Evolutionary conservation across 768 basidiomycete species (phyloP), one percentile per base, ranked within the genome.

Genomic region (Panus rudis): DNA sequence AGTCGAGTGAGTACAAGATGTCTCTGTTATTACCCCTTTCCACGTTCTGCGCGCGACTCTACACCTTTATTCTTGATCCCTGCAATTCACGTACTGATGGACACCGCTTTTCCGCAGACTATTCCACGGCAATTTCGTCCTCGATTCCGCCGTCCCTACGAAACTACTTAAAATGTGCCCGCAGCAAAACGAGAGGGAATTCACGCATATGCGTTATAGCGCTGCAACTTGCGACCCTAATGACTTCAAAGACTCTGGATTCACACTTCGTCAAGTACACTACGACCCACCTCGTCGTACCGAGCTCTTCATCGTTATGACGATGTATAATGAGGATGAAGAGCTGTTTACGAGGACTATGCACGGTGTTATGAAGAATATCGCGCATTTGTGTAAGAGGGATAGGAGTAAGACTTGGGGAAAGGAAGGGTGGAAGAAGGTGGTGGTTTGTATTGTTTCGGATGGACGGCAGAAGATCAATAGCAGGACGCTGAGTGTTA

Each of bases 341-440:
- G 78, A 83, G 54, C 71, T 98, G 5, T 97, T 97, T 64, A 83
- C 82, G 54, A 66, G 92, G 31, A 90, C 93, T 0, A 92, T 97
- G 88, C 87, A 94, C 56, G 93, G 93, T 39, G 87, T 97, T 5
- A 90, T 96, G 63, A 91, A 88, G 73, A 97, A 97, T 53, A 73
- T 97, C 33, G 83, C 81, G 4, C 89, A 94, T 62, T 62, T 97
- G 47, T 91, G 88, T 57, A 87, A 82, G 51, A 72, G 93, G 17
- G 84, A 86, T 34, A 70, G 88, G 37, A 86, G 82, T 53, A 92
- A 89, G 72, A 96, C 88, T 4, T 98, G 94, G 94, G 93, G 92
- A 1, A 85, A 86, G 60, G 92, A 96, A 0, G 92, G 92, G 1
- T 98, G 94, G 94, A 93, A 97, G 72, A 97, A 96, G 72, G 89